A percentile compares a stretch with the other conserved stretches of the same genome.
These are phyloP conservation scores for Cymbidium sinense DNA, from an alignment of 106 monocot genomes.

Conservation along the genomic window DNA sequence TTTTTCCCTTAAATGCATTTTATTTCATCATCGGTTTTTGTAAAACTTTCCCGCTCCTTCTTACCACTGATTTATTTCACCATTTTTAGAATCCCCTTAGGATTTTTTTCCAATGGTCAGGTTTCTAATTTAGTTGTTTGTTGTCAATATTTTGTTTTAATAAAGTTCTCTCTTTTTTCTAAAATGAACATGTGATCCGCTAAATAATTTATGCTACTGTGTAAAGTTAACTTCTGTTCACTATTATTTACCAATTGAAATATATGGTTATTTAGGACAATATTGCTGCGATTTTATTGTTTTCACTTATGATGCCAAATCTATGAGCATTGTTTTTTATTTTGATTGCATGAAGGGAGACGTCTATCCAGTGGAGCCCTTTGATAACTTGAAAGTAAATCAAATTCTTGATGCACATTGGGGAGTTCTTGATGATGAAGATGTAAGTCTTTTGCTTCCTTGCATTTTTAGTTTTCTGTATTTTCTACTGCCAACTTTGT, in stretches of 20 bases:
- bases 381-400: conserved; percentile 48
- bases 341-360: conserved; percentile 54
- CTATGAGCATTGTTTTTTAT: not conserved
- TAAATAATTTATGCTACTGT: not conserved
- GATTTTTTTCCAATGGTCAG: not conserved
- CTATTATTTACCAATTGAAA: not conserved
- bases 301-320: not conserved
- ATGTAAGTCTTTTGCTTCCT: conserved; percentile 42
- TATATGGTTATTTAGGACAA: not conserved
- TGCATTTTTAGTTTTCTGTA: not conserved
- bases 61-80: not conserved
- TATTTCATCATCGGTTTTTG: not conserved
- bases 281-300: not conserved
- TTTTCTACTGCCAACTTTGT: not conserved
- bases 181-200: not conserved
- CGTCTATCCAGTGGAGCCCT: conserved; percentile 92
- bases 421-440: conserved; percentile 80
- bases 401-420: conserved; percentile 98
- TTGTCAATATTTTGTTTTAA: not conserved
- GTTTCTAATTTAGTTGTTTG: not conserved
- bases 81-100: not conserved
- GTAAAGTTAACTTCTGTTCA: not conserved
- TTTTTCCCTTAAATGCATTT: too few species aligned
- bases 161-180: not conserved
- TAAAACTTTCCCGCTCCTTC: not conserved